These are phyloP conservation scores for Stachybotrys elegans DNA, from an alignment of 2,329 filamentous ascomycete genomes.

Conservation along the genomic window DNA sequence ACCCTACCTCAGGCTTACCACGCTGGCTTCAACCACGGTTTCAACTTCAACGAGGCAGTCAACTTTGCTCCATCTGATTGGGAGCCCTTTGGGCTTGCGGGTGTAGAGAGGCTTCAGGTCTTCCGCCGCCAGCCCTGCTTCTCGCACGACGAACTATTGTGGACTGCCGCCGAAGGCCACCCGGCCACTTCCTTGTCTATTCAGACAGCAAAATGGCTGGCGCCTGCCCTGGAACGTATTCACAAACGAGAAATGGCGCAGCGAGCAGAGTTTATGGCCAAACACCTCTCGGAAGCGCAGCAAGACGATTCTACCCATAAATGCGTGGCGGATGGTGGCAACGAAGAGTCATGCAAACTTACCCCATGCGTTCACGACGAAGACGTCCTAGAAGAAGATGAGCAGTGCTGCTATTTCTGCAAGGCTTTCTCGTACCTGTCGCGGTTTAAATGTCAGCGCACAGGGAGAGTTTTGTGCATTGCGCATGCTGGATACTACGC, in stretches of 20 bases:
- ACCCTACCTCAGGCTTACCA: constrained; percentile 98
- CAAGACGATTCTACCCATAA: constrained; percentile 35
- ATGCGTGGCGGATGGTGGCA: constrained; percentile 40
- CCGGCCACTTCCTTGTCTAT: constrained; percentile 63
- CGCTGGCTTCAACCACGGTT: constrained; percentile 96
- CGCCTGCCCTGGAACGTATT: constrained; percentile 77
- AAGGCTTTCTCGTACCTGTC: constrained; percentile 90
- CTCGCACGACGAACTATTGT: constrained; percentile 89
- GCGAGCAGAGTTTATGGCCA: constrained; percentile 62
- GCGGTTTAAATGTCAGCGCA: constrained; percentile 77
- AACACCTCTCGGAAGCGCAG: constrained; percentile 51
- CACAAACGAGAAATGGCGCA: constrained; percentile 66
- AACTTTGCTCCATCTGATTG: constrained; percentile 95
- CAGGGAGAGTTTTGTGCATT: constrained; percentile 77
- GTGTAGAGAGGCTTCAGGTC: constrained; percentile 78
- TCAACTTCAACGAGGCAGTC: constrained; percentile 98
- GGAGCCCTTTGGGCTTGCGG: constrained; percentile 85
- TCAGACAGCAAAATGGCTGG: constrained; percentile 91
- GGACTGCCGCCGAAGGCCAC: constrained; percentile 81
- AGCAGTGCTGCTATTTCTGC: constrained; percentile 89
- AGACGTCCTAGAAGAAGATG: constrained; percentile 84
- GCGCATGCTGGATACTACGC: constrained; percentile 73
- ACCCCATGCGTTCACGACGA: constrained; percentile 62
- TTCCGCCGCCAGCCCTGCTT: constrained; percentile 94
- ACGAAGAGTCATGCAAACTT: constrained; percentile 51